Base-by-base conservation (phyloP, 352 stramenopile genomes). In the Vaucheria bursata region DNA sequence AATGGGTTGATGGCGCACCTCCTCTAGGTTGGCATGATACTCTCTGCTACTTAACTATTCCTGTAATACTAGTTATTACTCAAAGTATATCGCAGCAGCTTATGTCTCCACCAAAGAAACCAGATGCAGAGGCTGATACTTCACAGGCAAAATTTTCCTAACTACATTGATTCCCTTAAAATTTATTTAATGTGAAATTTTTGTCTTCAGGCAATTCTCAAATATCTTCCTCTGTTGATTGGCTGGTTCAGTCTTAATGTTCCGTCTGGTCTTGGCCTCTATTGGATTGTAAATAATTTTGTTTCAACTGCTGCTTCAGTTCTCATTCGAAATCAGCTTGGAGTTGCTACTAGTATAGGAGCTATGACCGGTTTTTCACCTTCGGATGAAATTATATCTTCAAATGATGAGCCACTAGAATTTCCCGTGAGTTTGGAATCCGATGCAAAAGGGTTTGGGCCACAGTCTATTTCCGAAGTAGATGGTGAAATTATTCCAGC, bases 241-340 rank as follows among this genome's bases (percentile, higher is more conserved):
- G 88, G 87, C n/a, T 94, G 87, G 84, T 93, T 94, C 79, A 88
- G 86, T 31, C 76, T 93, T 1, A 92, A 91, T 80, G 89, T 94
- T 2, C 90, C 90, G 35, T 83, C 90, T 12, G 90, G 88, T 6
- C 82, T 95, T 50, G 87, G 88, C n/a, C 74, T 95, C 64, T 95
- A 95, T 78, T 95, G 90, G 90, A 88, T 95, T 37, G 85, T 88
- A 0, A 94, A 94, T 83, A 94, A 93, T 78, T 85, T 94, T 74
- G 81, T 93, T 36, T 80, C 83, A 0, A 87, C 82, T 25, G 75
- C 81, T 6, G 69, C 78, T 0, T 79, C 85, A 32, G 66, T 84
- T 5, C 73, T 76, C 38, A 83, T 83, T 67, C 35, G 70, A 0
- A 50, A 78, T 35, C 50, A 82, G 70, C 59, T 78, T 3, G 67